Evolutionary conservation across 2,329 filamentous ascomycete genomes (phyloP).

Genomic region (Diaporthe velutina): DNA sequence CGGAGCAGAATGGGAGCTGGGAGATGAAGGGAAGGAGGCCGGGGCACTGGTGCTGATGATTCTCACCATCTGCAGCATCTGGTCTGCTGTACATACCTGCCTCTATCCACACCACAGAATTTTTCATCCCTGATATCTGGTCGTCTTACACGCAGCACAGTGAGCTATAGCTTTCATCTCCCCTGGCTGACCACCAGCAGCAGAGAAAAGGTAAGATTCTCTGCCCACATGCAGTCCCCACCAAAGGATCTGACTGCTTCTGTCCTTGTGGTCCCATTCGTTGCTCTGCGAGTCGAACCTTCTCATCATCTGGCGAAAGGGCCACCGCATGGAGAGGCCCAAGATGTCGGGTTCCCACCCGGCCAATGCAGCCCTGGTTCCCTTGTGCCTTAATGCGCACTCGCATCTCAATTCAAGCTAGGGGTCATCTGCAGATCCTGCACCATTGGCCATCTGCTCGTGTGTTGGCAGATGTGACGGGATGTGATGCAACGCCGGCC

Average conservation of each 20-base stretch:
- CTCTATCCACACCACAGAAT: constrained; percentile 2
- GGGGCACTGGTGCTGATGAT: constrained; percentile 1
- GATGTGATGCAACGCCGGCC: constrained; percentile 26
- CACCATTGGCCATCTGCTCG: constrained; percentile 5
- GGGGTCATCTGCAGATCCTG: constrained; percentile 20
- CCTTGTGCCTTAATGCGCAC: constrained; percentile 7
- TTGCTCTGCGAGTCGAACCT: not conserved
- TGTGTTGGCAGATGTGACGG: constrained; percentile 32
- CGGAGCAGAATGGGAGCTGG: not conserved
- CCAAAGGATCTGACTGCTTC: not conserved
- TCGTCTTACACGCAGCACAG: constrained; percentile 3
- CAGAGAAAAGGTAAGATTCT: not conserved
- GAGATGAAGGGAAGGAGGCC: constrained; percentile 5
- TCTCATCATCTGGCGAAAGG: constrained; percentile 12
- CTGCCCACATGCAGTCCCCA: constrained; percentile 6
- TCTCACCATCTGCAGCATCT: constrained; percentile 14
- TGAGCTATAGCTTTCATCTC: not conserved
- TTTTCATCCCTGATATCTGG: not conserved
- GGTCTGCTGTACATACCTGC: not conserved
- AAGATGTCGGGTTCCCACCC: constrained; percentile 19
- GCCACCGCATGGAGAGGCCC: constrained; percentile 16
- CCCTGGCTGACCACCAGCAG: constrained; percentile 25
- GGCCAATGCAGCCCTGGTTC: constrained; percentile 26
- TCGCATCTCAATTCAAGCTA: constrained; percentile 5
- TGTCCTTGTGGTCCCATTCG: not conserved